phyloP scores from a whole-genome alignment of 1,139 yeast species.

The Scheffersomyces segobiensis region DNA sequence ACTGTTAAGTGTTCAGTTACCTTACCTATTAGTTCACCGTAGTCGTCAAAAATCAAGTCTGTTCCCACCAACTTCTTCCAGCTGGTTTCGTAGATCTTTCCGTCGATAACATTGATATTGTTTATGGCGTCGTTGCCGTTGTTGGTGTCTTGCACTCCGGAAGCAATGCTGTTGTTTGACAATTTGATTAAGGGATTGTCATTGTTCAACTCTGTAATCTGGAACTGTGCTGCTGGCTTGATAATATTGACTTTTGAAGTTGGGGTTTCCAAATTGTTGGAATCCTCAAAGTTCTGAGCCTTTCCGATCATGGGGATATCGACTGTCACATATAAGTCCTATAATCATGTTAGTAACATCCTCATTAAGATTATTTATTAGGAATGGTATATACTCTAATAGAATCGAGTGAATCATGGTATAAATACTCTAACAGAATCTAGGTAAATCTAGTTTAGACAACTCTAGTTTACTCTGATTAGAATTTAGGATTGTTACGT shows the following conservation, averaged over 20 bases:
- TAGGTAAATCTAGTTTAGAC: neutral
- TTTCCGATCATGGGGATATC: conserved; percentile 42
- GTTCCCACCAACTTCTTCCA: conserved; percentile 86
- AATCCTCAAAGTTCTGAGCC: conserved; percentile 14
- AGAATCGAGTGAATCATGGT: conserved; percentile 1
- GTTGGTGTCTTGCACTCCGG: conserved; percentile 2
- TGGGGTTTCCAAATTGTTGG: conserved; percentile 12
- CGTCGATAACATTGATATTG: conserved; percentile 38
- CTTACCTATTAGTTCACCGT: conserved; percentile 51
- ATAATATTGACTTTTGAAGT: conserved; percentile 21
- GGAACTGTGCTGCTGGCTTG: conserved; percentile 44
- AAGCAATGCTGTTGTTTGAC: conserved; percentile 28
- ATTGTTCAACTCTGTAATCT: conserved; percentile 37
- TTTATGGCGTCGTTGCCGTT: conserved; percentile 17
- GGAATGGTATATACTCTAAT: neutral
- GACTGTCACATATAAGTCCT: conserved; percentile 45
- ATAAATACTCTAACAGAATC: neutral
- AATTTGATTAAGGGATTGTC: conserved; percentile 39
- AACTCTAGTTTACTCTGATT: neutral
- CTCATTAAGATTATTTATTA: neutral
- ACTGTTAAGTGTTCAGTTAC: conserved; percentile 42
- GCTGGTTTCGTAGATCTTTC: conserved; percentile 63
- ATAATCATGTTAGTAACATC: conserved; percentile 15
- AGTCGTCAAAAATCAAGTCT: conserved; percentile 64
- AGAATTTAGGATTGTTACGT: conserved; percentile 13